A percentile compares a stretch with the other conserved stretches of the same genome.
Conservation (phyloP, 768 basidiomycete genomes). For the Pilatotrama ljubarskyi region DNA sequence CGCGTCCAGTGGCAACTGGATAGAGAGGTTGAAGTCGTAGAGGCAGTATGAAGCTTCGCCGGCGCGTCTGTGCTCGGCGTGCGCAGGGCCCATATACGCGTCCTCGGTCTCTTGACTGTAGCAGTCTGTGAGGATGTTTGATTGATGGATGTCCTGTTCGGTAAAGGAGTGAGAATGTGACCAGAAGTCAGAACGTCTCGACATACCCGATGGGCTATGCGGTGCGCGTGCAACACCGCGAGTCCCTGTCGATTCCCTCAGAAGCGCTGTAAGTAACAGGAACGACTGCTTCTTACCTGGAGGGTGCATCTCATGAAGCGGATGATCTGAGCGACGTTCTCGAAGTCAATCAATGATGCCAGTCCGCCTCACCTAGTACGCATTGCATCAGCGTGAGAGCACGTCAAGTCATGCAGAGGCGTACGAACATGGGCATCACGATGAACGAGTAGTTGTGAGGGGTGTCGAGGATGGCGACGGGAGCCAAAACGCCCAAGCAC, state of each 20-base stretch:
- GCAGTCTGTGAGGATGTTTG: background rate
- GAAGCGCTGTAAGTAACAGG: background rate
- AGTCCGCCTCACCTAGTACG: background rate
- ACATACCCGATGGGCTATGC: constrained; percentile 2
- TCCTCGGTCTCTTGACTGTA: background rate
- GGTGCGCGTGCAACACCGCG: background rate
- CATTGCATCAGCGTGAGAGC: background rate
- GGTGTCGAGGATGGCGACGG: background rate
- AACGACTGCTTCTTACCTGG: background rate
- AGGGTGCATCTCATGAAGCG: background rate
- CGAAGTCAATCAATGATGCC: background rate
- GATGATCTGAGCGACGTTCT: background rate
- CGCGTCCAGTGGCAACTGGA: background rate
- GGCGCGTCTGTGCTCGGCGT: background rate
- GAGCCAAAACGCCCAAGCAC: background rate
- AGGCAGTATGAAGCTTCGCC: background rate
- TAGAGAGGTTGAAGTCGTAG: constrained; percentile 4
- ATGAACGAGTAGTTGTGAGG: background rate
- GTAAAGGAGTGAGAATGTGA: too few species aligned
- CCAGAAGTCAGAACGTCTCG: too few species aligned
- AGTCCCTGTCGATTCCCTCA: too few species aligned
- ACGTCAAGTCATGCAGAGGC: too few species aligned
- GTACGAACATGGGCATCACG: background rate
- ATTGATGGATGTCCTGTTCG: background rate
- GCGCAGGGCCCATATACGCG: background rate